Conservation (phyloP, 345 rosid genomes). For the Eucalyptus polybractea region DNA sequence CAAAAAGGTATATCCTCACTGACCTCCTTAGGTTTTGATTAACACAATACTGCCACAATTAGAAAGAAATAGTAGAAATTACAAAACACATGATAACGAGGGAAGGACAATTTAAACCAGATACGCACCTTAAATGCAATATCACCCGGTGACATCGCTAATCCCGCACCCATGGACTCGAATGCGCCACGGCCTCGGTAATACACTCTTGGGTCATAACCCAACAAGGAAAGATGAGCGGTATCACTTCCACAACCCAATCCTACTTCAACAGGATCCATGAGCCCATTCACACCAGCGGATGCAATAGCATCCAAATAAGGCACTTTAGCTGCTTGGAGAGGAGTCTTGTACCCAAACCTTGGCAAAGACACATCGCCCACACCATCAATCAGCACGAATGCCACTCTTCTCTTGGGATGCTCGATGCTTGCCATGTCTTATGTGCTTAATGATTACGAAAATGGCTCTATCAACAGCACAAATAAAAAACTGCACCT, state of each 20-base stretch:
- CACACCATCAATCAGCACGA: constrained; percentile 81
- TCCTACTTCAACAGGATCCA: constrained; percentile 99
- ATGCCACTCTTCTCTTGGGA: constrained; percentile 67
- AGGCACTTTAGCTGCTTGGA: constrained; percentile 66
- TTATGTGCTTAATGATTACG: background rate
- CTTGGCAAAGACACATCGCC: constrained; percentile 85
- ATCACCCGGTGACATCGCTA: constrained; percentile 97
- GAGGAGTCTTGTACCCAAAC: constrained; percentile 67
- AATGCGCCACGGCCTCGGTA: constrained; percentile 92
- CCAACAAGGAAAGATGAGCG: constrained; percentile 89
- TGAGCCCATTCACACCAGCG: constrained; percentile 84
- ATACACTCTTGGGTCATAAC: constrained; percentile 87
- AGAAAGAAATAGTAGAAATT: background rate
- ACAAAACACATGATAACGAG: background rate
- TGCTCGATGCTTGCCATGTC: constrained; percentile 24
- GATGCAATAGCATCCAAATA: constrained; percentile 82
- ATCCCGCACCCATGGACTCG: constrained; percentile 97
- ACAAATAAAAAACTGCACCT: background rate
- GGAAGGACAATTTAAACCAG: background rate
- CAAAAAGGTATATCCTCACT: background rate
- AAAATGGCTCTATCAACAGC: background rate
- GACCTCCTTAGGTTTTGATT: background rate
- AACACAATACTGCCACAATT: background rate
- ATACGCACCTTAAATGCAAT: constrained; percentile 62
- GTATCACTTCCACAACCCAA: constrained; percentile 98